Conservation (phyloP, 2,329 filamentous ascomycete species). For the Periconia digitata region DNA sequence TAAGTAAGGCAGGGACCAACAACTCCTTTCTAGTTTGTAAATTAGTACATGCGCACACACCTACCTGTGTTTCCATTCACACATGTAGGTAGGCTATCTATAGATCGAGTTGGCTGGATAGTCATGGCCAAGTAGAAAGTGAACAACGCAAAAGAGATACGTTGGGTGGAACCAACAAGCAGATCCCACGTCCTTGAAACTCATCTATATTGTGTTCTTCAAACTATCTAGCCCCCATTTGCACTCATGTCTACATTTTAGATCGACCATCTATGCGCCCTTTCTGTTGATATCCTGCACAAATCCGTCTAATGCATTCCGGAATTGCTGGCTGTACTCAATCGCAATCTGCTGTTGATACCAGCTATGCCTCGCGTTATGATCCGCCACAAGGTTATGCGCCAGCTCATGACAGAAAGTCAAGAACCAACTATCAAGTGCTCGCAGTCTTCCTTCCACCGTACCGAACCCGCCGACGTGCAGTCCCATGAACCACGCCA, state of each 20-base stretch:
- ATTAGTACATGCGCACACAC: too few species aligned
- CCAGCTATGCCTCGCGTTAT: slow-evolving; percentile 51
- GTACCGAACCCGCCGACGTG: slow-evolving; percentile 52
- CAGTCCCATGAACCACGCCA: slow-evolving; percentile 80
- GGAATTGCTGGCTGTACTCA: slow-evolving; percentile 36
- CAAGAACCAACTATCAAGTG: slow-evolving; percentile 84
- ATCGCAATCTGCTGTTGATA: slow-evolving; percentile 44
- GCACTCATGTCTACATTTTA: neutral
- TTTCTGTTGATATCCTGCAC: slow-evolving; percentile 13
- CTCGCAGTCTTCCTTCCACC: slow-evolving; percentile 41
- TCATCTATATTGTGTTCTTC: too few species aligned
- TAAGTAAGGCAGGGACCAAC: too few species aligned
- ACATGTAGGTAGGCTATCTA: too few species aligned
- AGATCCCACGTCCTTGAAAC: too few species aligned
- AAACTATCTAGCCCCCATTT: too few species aligned
- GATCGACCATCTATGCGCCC: neutral
- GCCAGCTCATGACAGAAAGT: slow-evolving; percentile 95
- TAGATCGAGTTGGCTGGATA: too few species aligned
- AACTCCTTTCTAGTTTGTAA: too few species aligned
- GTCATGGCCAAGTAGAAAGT: too few species aligned
- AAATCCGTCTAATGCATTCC: slow-evolving; percentile 27
- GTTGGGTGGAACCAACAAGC: too few species aligned
- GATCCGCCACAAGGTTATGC: slow-evolving; percentile 82
- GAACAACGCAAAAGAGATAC: too few species aligned
- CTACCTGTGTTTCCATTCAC: too few species aligned